These are phyloP conservation scores for Fusarium sp. DNA, from an alignment of 2,329 filamentous ascomycete species.

Conservation along the genomic window DNA sequence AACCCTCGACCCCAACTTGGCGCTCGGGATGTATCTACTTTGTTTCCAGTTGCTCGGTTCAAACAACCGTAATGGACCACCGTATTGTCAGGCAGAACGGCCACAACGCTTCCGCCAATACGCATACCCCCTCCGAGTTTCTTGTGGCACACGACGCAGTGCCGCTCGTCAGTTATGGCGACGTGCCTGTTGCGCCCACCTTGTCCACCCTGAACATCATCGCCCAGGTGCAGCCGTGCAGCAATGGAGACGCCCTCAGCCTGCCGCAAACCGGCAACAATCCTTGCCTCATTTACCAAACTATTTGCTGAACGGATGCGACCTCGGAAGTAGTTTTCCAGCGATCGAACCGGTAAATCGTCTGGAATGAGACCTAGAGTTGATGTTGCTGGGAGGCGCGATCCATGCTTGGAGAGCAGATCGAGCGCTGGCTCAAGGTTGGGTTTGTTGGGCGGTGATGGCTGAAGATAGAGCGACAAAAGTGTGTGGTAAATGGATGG, in stretches of 20 bases:
- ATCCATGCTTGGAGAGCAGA: slow-evolving; percentile 91
- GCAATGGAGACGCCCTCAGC: slow-evolving; percentile 85
- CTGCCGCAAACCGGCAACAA: slow-evolving; percentile 81
- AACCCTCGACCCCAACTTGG: slow-evolving; percentile 56
- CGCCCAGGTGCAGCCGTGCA: slow-evolving; percentile 78
- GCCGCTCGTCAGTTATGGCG: slow-evolving; percentile 85
- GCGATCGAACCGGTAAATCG: slow-evolving; percentile 79
- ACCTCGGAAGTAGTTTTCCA: slow-evolving; percentile 92
- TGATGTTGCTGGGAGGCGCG: slow-evolving; percentile 87
- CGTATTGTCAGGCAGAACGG: slow-evolving; percentile 85
- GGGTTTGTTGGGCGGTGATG: slow-evolving; percentile 77
- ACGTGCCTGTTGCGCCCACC: slow-evolving; percentile 74
- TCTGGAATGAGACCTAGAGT: slow-evolving; percentile 89
- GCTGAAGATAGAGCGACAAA: slow-evolving; percentile 88
- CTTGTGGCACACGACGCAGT: slow-evolving; percentile 95
- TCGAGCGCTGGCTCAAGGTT: slow-evolving; percentile 85
- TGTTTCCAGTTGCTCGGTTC: slow-evolving; percentile 60
- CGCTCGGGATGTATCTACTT: slow-evolving; percentile 51
- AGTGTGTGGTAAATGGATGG: slow-evolving; percentile 93
- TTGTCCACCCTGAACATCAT: slow-evolving; percentile 66
- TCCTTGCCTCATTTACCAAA: slow-evolving; percentile 81
- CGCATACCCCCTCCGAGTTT: slow-evolving; percentile 86
- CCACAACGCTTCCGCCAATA: slow-evolving; percentile 89
- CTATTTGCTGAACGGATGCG: slow-evolving; percentile 89
- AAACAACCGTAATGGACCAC: slow-evolving; percentile 88